phyloP scores from a whole-genome alignment of 139 green algal genomes.

The Tetradesmus obliquus region DNA sequence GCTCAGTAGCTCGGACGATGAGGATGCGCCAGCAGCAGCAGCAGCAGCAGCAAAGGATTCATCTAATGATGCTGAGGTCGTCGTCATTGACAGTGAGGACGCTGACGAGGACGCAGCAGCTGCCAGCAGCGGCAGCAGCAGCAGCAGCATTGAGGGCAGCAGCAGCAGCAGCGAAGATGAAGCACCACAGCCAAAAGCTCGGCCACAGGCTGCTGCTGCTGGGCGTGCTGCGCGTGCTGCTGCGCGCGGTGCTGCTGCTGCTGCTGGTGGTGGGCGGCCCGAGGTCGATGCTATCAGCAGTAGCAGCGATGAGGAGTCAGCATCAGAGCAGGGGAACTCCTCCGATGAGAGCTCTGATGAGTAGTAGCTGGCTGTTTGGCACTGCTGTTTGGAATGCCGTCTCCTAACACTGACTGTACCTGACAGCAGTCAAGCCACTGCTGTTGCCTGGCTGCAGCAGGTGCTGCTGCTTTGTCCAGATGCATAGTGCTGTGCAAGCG shows the following conservation, averaged over 20 bases:
- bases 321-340: background rate
- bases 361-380: too few species aligned
- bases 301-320: background rate
- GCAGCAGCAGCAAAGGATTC: background rate
- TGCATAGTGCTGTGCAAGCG: background rate
- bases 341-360: background rate
- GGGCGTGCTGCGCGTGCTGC: background rate
- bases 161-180: background rate
- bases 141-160: constrained; percentile 4
- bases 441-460: too few species aligned
- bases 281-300: background rate
- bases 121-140: background rate
- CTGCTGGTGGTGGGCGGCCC: background rate
- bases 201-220: background rate
- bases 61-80: background rate
- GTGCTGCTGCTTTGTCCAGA: background rate
- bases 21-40: background rate
- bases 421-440: too few species aligned
- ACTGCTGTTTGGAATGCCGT: too few species aligned
- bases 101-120: background rate
- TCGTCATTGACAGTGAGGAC: background rate
- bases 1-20: background rate
- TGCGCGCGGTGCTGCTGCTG: background rate
- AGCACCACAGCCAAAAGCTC: background rate
- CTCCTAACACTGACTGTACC: too few species aligned